These are phyloP conservation scores for Selenicereus undatus DNA, from an alignment of 148 eudicot genomes.

Conservation along the genomic window DNA sequence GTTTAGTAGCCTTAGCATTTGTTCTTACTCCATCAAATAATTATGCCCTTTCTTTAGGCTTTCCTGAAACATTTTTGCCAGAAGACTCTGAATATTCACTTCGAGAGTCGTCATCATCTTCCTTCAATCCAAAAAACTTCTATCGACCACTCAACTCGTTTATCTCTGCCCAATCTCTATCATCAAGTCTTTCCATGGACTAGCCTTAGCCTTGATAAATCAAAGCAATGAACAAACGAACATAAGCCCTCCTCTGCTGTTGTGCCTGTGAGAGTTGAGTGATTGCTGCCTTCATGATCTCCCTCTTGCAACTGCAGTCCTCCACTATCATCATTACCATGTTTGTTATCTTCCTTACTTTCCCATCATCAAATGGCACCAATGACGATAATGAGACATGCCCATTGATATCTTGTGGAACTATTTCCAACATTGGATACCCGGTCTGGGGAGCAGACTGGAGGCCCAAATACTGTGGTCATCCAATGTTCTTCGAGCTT, in stretches of 20 bases:
- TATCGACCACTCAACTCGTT: neutral
- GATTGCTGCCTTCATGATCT: neutral
- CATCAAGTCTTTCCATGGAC: neutral
- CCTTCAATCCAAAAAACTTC: neutral
- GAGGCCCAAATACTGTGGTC: slow-evolving; percentile 21
- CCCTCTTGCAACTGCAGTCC: neutral
- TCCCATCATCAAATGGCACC: neutral
- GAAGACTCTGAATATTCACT: neutral
- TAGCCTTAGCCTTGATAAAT: neutral
- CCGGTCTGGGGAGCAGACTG: slow-evolving; percentile 23
- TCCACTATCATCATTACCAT: neutral
- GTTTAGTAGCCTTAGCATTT: too few relatives aligned
- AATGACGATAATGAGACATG: neutral
- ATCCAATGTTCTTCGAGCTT: slow-evolving; percentile 22
- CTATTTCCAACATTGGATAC: slow-evolving; percentile 14
- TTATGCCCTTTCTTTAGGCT: too few relatives aligned
- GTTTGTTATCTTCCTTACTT: neutral
- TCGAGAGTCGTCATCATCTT: neutral
- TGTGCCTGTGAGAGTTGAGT: neutral
- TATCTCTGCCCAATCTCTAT: neutral
- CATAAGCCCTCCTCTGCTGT: neutral
- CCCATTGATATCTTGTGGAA: slow-evolving; percentile 17
- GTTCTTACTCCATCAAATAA: too few relatives aligned
- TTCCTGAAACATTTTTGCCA: too few relatives aligned
- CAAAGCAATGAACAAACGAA: neutral